Evolutionary conservation across 352 stramenopile species (phyloP).

Genomic region (Phytopythium mirpurense): DNA sequence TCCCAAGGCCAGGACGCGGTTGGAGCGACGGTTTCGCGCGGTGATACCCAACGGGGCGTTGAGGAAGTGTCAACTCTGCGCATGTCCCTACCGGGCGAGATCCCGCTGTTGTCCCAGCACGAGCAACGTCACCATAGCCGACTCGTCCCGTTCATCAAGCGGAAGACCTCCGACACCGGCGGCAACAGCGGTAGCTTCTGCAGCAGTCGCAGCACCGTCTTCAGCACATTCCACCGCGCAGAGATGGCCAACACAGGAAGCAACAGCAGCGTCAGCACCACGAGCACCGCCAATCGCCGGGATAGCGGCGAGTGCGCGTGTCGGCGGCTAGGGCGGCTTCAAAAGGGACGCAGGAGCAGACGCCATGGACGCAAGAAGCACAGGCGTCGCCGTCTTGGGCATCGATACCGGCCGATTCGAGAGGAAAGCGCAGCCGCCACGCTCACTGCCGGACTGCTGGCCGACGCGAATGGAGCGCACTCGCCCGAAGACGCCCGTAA

Average conservation of each 20-base stretch:
- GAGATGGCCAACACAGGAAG: slow-evolving; percentile 2
- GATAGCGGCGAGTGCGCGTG: slow-evolving; percentile 23
- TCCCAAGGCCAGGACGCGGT: background rate
- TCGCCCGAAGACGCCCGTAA: background rate
- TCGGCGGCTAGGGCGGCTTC: slow-evolving; percentile 24
- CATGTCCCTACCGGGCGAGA: background rate
- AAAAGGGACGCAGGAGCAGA: slow-evolving; percentile 16
- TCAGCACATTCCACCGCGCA: background rate
- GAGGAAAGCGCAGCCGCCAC: slow-evolving; percentile 18
- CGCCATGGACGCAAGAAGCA: background rate
- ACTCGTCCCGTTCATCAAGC: slow-evolving; percentile 8
- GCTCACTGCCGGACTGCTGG: slow-evolving; percentile 24
- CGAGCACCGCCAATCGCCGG: background rate
- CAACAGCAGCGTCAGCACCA: slow-evolving; percentile 11
- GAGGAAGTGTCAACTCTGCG: background rate
- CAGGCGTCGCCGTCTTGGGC: slow-evolving; percentile 21
- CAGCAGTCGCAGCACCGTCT: slow-evolving; percentile 12
- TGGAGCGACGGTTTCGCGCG: background rate
- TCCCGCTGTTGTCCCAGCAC: slow-evolving; percentile 12
- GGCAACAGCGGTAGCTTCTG: slow-evolving; percentile 11
- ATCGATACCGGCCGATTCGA: slow-evolving; percentile 26
- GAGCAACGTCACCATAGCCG: slow-evolving; percentile 3
- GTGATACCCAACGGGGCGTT: background rate
- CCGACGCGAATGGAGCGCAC: slow-evolving; percentile 13
- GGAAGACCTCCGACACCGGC: background rate